Conservation (phyloP, 257 asterid species). For the Dorcoceras hygrometricum region DNA sequence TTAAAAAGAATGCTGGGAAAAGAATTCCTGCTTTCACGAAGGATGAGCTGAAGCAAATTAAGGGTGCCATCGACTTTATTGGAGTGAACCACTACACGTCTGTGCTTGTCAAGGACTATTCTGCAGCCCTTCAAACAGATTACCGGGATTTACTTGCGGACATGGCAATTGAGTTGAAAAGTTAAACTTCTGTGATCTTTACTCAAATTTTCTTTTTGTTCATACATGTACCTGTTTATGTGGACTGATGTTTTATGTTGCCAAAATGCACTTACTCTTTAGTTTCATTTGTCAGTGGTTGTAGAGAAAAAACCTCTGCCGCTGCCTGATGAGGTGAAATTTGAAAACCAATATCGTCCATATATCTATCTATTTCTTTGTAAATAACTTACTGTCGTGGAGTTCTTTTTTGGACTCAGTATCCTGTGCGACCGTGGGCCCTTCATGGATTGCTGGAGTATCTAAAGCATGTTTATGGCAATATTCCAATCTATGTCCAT, state of each 20-base stretch:
- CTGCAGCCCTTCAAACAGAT: conserved; percentile 19
- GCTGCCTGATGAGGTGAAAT: conserved; percentile 21
- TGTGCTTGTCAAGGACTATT: conserved; percentile 30
- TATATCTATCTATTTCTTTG: background rate
- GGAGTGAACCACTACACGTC: conserved; percentile 51
- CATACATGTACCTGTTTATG: background rate
- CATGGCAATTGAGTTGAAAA: conserved; percentile 19
- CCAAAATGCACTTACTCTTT: background rate
- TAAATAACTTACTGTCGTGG: background rate
- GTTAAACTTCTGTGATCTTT: conserved; percentile 30
- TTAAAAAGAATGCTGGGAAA: conserved; percentile 40
- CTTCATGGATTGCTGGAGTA: conserved; percentile 39
- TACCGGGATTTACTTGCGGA: conserved; percentile 36
- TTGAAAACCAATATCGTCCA: background rate
- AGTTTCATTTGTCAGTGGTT: conserved; percentile 13
- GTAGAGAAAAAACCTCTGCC: background rate
- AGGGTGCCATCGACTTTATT: conserved; percentile 60
- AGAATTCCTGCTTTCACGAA: conserved; percentile 50
- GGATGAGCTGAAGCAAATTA: conserved; percentile 41
- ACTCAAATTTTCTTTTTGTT: too few relatives aligned
- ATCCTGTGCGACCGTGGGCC: conserved; percentile 33
- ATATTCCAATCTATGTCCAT: conserved; percentile 51
- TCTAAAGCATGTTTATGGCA: conserved; percentile 46
- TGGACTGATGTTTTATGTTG: background rate
- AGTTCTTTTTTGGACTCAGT: conserved; percentile 17